These are phyloP conservation scores for Nicotiana sylvestris DNA, from an alignment of 257 asterid species.

Conservation along the genomic window DNA sequence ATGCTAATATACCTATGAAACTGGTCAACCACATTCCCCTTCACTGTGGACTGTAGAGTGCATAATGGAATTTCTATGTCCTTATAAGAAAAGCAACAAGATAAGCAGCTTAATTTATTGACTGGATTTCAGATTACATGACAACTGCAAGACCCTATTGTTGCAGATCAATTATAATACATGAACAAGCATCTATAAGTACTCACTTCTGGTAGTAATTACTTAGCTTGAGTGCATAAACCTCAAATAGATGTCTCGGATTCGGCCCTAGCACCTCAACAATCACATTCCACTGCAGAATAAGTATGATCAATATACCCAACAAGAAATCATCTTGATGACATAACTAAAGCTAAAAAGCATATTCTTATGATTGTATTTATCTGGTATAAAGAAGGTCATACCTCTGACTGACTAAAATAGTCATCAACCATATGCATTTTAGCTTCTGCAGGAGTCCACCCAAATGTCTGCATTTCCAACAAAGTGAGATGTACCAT, in stretches of 20 bases:
- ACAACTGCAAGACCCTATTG: constrained; percentile 6
- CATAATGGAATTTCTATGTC: background rate
- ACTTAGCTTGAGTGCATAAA: constrained; percentile 77
- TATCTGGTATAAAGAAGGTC: background rate
- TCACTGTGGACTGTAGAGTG: background rate
- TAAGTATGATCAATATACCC: background rate
- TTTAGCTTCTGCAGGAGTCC: constrained; percentile 90
- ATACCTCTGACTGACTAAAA: constrained; percentile 82
- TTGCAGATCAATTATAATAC: background rate
- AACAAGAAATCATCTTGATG: background rate
- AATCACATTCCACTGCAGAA: constrained; percentile 71
- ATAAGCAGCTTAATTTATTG: background rate
- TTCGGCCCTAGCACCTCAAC: constrained; percentile 76
- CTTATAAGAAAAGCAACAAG: background rate
- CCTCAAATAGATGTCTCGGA: constrained; percentile 90
- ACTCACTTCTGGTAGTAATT: constrained; percentile 70
- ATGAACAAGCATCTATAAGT: background rate
- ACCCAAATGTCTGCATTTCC: constrained; percentile 69
- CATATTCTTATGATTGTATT: background rate
- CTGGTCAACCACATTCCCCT: background rate
- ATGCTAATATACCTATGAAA: background rate
- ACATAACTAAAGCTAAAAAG: background rate
- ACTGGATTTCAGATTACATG: background rate
- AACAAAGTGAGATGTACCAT: background rate
- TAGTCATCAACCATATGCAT: constrained; percentile 80